Base-by-base conservation (phyloP, 2,329 filamentous ascomycete species). In the Botryotinia narcissicola region DNA sequence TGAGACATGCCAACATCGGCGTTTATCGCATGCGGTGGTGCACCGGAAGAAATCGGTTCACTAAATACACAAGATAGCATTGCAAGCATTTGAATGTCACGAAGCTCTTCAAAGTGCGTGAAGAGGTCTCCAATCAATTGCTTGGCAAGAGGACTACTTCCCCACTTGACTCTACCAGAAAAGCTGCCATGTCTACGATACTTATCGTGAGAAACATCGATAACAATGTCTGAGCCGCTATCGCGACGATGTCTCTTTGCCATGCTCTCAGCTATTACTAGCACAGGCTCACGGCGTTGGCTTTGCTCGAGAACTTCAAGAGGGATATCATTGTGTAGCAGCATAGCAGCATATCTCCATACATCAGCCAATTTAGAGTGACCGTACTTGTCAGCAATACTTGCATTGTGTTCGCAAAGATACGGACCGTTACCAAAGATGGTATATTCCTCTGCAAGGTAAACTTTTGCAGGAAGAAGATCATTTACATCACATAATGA, bases 351-450 rank as follows among this genome's bases (percentile, higher is more conserved):
- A 76, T 98, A 91, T 67, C 88, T 89, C 96, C 96, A 99, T 10
- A 97, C 88, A 77, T 94, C 89, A 40, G 92, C 91, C 44, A 97
- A 83, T 76, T 97, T 93, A 22, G 85, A 81, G 75, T 89, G 88
- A 7, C 91, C 93, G 77, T 92, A 87, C 75, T 89, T 90, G 77
- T 90, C 87, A 14, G 95, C 95, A 63, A 97, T 90, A 1, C 84
- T 83, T 14, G 94, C 93, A 81, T 99, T 99, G 78, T 97, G 92
- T 62, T 88, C 86, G 82, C 95, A 98, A 5, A 97, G 90, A 54
- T 92, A 88, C n/a, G 90, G 88, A 0, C 92, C 92, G 75, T 94
- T 90, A 5, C 94, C 94, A 80, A 96, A 95, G 22, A 98, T 92
- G 37, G 87, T 88, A 82, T 98, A 99, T 76, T 92, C 89, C 73